Base-by-base conservation (phyloP, 192 early-diverging fungal species). In the Mortierella hygrophila region DNA sequence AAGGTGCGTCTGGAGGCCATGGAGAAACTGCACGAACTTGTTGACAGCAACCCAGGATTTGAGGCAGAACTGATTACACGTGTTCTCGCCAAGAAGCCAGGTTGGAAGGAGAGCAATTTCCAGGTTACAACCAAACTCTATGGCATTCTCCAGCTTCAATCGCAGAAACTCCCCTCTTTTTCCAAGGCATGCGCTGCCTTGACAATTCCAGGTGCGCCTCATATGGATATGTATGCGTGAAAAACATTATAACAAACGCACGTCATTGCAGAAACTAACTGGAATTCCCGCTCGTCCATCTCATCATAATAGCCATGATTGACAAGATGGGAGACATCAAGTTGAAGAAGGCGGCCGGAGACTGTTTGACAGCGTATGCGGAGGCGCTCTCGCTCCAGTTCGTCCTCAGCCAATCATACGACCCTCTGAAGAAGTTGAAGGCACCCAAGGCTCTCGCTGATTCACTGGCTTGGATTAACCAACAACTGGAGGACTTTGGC, bases 41-140 rank as follows among this genome's bases (percentile, higher is more conserved):
- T 99, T 37, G 90, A 92, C 52, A 85, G 88, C 23, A 89, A 88
- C 37, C 44, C 87, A 6, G 78, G 80, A 11, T 75, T 97, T 6
- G 94, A 97, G 65, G 91, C 95, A 16, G 98, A 99, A 82, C 89
- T 97, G 29, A 89, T 99, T 38, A 91, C 96, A 10, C 93, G 96
- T 29, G 92, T 93, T 72, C 85, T 99, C 37, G 86, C 91, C 13
- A 95, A 95, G 60, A 97, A 96, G 41, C 97, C 97, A 0, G 97
- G 98, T 6, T 98, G 96, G 96, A 99, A 99, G 88, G 98, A 99
- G 82, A 97, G 92, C 91, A 99, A 99, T 89, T 99, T 99, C 85
- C 98, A 99, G 78, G 94, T 98, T 42, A 94, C 92, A 71, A 88
- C 91, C 9, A 95, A 93, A 20, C 89, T 97, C 72, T 94, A 96